Evolutionary conservation across 495 filamentous ascomycete species (phyloP).

Genomic region (Chaetomium fimeti): DNA sequence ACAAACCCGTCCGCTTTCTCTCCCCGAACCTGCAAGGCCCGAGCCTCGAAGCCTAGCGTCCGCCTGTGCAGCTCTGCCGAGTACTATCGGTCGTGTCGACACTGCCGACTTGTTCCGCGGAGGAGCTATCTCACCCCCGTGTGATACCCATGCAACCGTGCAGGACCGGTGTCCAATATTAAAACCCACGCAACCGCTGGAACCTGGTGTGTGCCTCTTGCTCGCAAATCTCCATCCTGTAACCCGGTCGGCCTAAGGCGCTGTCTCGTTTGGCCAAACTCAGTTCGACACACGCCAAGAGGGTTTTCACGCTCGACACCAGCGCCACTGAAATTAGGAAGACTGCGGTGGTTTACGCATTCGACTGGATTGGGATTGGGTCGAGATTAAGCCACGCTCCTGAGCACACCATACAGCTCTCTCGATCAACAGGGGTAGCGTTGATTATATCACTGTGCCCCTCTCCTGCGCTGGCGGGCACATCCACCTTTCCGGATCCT

Average conservation of each 20-base stretch:
- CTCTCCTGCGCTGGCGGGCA: conserved; percentile 19
- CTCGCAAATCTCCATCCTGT: conserved; percentile 27
- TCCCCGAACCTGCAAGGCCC: conserved; percentile 19
- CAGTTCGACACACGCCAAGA: neutral
- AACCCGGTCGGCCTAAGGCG: neutral
- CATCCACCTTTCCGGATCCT: conserved; percentile 13
- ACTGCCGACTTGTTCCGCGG: conserved; percentile 8
- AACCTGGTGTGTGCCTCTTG: conserved; percentile 25
- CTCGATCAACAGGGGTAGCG: conserved; percentile 6
- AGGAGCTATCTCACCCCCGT: conserved; percentile 11
- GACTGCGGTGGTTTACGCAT: neutral
- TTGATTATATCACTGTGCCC: conserved; percentile 12
- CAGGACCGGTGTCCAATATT: conserved; percentile 45
- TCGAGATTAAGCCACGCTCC: neutral
- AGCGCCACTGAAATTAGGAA: no score
- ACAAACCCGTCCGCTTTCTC: neutral
- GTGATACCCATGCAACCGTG: conserved; percentile 22
- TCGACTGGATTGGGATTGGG: neutral
- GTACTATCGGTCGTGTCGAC: neutral
- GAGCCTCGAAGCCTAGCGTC: conserved; percentile 26
- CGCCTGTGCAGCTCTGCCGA: conserved; percentile 27
- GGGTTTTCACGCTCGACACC: neutral
- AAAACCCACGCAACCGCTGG: conserved; percentile 48
- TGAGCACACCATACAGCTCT: conserved; percentile 13
- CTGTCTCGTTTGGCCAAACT: neutral